Conservation (phyloP, 83 land plant species). For the Larix sibirica region DNA sequence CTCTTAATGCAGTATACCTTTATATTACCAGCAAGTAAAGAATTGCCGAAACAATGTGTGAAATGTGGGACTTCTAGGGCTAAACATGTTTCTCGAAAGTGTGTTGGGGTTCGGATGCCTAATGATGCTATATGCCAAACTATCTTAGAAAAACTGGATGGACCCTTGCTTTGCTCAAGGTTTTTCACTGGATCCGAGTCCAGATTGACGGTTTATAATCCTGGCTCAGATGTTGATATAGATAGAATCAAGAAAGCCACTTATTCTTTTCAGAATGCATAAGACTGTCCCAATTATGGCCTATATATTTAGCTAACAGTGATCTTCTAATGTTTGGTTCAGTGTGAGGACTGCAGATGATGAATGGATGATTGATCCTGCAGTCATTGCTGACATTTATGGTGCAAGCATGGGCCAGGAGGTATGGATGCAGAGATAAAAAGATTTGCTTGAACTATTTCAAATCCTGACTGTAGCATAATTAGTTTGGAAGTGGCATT, state of each 20-base stretch:
- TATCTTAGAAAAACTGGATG: conserved; percentile 64
- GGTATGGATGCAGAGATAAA: conserved; percentile 5
- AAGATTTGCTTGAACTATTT: not conserved
- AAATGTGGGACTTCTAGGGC: conserved; percentile 60
- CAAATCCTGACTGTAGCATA: not conserved
- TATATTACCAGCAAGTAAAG: conserved; percentile 87
- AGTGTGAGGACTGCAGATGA: conserved; percentile 81
- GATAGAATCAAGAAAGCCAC: not conserved
- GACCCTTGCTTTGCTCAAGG: conserved; percentile 87
- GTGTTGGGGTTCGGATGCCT: conserved; percentile 92
- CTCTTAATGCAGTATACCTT: conserved; percentile 75
- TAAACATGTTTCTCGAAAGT: conserved; percentile 72
- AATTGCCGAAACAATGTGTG: conserved; percentile 85
- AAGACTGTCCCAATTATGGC: not conserved
- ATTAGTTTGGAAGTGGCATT: not conserved
- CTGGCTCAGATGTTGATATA: not conserved
- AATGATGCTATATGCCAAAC: conserved; percentile 82
- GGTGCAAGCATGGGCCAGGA: conserved; percentile 31
- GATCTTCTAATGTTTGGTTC: conserved; percentile 10
- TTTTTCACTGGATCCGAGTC: conserved; percentile 16
- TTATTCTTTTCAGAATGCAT: not conserved
- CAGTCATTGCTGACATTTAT: conserved; percentile 73
- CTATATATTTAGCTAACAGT: not conserved
- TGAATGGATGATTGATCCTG: conserved; percentile 91
- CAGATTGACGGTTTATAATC: not conserved